phyloP scores from a whole-genome alignment of 2,329 filamentous ascomycete genomes.

The Claviceps monticola region DNA sequence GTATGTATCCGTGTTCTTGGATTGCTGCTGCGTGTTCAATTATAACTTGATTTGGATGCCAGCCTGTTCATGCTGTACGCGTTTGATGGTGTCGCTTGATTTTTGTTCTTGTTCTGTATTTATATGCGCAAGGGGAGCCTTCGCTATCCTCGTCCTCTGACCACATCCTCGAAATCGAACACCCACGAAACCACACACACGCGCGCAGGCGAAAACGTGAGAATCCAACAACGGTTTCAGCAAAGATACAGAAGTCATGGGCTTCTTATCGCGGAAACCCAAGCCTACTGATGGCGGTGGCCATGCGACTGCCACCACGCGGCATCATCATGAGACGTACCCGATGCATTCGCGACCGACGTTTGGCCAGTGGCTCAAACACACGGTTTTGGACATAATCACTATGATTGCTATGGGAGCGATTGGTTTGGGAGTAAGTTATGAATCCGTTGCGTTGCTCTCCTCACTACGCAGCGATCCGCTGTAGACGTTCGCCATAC shows the following conservation, averaged over 20 bases:
- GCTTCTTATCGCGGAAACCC: slow-evolving; percentile 2
- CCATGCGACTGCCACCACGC: not conserved
- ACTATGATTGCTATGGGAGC: slow-evolving; percentile 54
- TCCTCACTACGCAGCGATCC: not conserved
- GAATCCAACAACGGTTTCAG: no score
- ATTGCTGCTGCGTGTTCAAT: no score
- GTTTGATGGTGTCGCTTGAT: no score
- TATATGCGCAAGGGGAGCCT: no score
- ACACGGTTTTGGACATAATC: slow-evolving; percentile 51
- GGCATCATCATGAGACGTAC: slow-evolving; percentile 13
- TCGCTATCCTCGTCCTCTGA: no score
- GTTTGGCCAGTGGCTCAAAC: slow-evolving; percentile 58
- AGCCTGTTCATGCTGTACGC: no score
- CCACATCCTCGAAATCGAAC: no score
- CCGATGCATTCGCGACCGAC: slow-evolving; percentile 38
- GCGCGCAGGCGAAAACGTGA: not conserved
- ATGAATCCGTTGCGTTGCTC: not conserved
- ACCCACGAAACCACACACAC: not conserved
- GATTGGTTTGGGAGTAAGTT: slow-evolving; percentile 49
- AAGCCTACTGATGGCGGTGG: not conserved
- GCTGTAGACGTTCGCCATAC: not conserved
- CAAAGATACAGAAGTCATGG: not conserved
- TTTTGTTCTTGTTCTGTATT: no score
- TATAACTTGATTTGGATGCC: no score
- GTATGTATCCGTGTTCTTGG: no score